Conservation (phyloP, 768 basidiomycete genomes). For the Xerocomellus dryophilus region DNA sequence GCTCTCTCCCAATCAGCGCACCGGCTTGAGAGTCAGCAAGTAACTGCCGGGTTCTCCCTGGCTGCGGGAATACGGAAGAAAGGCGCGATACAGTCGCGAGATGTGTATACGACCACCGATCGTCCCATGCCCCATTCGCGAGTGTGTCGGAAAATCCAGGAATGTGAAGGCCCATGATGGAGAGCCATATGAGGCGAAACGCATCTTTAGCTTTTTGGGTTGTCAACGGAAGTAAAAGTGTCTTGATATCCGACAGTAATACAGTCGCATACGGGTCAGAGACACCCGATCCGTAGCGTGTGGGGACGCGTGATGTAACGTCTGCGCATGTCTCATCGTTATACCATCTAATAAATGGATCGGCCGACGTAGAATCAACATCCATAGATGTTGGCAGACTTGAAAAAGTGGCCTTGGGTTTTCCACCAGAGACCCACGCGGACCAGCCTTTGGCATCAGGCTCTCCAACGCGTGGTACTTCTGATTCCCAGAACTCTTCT, state of each 20-base stretch:
- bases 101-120: slow-evolving; percentile 59
- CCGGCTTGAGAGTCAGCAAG: slow-evolving; percentile 64
- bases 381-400: slow-evolving; percentile 15
- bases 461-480: slow-evolving; percentile 74
- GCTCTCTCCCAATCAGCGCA: slow-evolving; percentile 62
- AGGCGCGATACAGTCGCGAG: slow-evolving; percentile 46
- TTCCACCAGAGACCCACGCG: slow-evolving; percentile 50
- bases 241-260: slow-evolving; percentile 68
- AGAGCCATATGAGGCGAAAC: slow-evolving; percentile 69
- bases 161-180: slow-evolving; percentile 65
- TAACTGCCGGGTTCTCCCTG: slow-evolving; percentile 30
- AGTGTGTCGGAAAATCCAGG: slow-evolving; percentile 58
- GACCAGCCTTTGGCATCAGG: slow-evolving; percentile 64
- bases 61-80: slow-evolving; percentile 50
- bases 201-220: slow-evolving; percentile 46
- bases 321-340: slow-evolving; percentile 54
- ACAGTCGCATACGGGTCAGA: slow-evolving; percentile 72
- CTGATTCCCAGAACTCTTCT: slow-evolving; percentile 85
- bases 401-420: slow-evolving; percentile 28
- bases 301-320: slow-evolving; percentile 41
- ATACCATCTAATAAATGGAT: slow-evolving; percentile 71
- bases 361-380: slow-evolving; percentile 35
- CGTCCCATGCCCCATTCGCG: slow-evolving; percentile 52
- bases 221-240: slow-evolving; percentile 48
- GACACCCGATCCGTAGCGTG: slow-evolving; percentile 48